These are phyloP conservation scores for Emergomyces orientalis DNA, from an alignment of 2,329 filamentous ascomycete species.

Conservation along the genomic window DNA sequence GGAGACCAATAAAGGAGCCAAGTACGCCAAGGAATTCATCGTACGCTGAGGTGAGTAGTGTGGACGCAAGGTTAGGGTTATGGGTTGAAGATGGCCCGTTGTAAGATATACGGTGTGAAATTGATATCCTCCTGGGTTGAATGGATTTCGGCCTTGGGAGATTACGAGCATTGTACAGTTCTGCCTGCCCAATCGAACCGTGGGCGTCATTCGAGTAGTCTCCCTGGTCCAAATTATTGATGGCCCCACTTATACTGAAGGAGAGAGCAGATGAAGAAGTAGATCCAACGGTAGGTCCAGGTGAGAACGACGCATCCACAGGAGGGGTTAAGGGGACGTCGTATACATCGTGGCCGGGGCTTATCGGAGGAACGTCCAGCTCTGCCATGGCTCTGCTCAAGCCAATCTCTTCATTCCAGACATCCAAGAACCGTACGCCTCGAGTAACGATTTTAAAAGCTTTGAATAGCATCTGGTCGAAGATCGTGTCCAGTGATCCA, in stretches of 20 bases:
- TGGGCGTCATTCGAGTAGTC: constrained; percentile 12
- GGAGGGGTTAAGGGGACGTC: constrained; percentile 30
- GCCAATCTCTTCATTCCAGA: constrained; percentile 56
- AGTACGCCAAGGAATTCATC: constrained; percentile 85
- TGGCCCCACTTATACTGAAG: neutral
- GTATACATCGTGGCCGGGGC: constrained; percentile 17
- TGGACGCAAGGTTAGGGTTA: constrained; percentile 69
- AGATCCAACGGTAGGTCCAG: neutral
- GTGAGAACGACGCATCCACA: constrained; percentile 29
- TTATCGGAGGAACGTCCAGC: constrained; percentile 24
- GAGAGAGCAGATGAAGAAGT: neutral
- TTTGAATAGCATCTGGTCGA: constrained; percentile 88
- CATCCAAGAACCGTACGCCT: constrained; percentile 79
- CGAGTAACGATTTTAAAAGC: constrained; percentile 91
- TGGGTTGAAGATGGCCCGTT: constrained; percentile 56
- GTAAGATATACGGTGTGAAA: constrained; percentile 68
- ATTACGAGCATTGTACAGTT: constrained; percentile 18
- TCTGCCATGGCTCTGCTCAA: constrained; percentile 35
- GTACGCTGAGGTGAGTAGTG: constrained; percentile 68
- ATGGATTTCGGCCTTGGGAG: constrained; percentile 26
- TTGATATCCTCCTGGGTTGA: constrained; percentile 41
- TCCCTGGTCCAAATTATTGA: neutral
- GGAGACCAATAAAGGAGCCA: constrained; percentile 86
- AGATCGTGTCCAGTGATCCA: constrained; percentile 44
- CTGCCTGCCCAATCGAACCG: constrained; percentile 20